These are phyloP conservation scores for Trypanosoma mega DNA, from an alignment of 208 protist genomes.

Conservation along the genomic window DNA sequence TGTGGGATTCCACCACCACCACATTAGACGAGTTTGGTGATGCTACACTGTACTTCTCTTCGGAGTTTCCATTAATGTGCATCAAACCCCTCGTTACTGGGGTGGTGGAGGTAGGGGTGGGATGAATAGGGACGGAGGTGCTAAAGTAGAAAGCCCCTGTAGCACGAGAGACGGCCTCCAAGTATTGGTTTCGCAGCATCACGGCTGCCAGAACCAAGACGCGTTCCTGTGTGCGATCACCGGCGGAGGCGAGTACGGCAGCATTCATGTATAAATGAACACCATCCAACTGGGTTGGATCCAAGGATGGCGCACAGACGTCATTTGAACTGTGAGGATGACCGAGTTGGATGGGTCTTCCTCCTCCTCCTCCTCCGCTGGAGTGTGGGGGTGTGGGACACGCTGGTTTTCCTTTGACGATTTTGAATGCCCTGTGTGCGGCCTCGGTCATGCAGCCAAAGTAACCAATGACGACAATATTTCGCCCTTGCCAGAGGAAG, in stretches of 20 bases:
- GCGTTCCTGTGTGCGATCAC: slow-evolving; percentile 79
- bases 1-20: not conserved
- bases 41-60: not conserved
- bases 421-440: slow-evolving; percentile 64
- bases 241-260: slow-evolving; percentile 71
- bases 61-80: too few relatives aligned
- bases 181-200: slow-evolving; percentile 73
- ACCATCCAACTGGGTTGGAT: not conserved
- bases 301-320: not conserved
- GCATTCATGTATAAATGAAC: slow-evolving; percentile 51
- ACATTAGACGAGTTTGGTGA: not conserved
- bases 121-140: too few relatives aligned
- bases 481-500: slow-evolving; percentile 59
- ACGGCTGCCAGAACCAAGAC: slow-evolving; percentile 77
- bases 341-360: too few relatives aligned
- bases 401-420: slow-evolving; percentile 32
- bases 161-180: slow-evolving; percentile 2
- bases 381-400: too few relatives aligned
- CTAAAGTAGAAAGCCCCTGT: not conserved
- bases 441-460: slow-evolving; percentile 67
- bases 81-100: too few relatives aligned
- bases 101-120: too few relatives aligned
- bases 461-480: slow-evolving; percentile 83
- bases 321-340: not conserved
- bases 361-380: too few relatives aligned